Conservation (phyloP, 352 stramenopile species). For the Peronosclerospora sorghi region DNA sequence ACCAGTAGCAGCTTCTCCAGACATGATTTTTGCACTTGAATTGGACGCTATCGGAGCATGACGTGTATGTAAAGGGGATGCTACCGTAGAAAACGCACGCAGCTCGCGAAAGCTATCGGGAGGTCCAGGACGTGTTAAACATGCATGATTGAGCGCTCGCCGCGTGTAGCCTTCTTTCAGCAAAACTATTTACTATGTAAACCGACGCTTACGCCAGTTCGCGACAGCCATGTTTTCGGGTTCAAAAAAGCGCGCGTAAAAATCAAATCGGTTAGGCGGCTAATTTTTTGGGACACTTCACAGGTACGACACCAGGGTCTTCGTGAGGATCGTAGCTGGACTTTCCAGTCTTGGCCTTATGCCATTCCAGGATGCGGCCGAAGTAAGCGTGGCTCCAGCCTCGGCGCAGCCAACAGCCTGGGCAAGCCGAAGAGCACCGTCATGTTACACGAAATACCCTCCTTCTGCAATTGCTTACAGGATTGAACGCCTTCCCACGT, state of each 20-base stretch:
- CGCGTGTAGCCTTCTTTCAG: too few species aligned
- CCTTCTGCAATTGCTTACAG: constrained; percentile 90
- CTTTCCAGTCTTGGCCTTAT: constrained; percentile 90
- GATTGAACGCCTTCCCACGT: constrained; percentile 98
- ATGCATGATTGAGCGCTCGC: too few species aligned
- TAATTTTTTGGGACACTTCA: too few species aligned
- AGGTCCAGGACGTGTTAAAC: too few species aligned
- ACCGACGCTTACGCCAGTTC: too few species aligned
- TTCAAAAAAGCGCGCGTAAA: too few species aligned
- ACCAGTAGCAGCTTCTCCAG: constrained; percentile 4
- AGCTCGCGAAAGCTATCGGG: constrained; percentile 28
- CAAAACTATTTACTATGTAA: too few species aligned
- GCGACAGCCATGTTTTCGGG: too few species aligned
- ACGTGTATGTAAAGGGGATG: constrained; percentile 14
- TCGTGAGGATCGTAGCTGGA: constrained; percentile 88
- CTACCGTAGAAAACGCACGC: constrained; percentile 1
- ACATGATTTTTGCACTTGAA: too few species aligned
- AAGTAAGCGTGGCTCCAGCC: constrained; percentile 93
- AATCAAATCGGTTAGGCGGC: too few species aligned
- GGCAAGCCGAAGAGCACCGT: constrained; percentile 95
- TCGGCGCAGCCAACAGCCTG: constrained; percentile 94
- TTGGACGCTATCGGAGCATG: too few species aligned
- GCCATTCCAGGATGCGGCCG: constrained; percentile 97
- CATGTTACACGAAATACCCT: constrained; percentile 98
- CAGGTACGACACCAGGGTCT: constrained; percentile 94